Conservation (phyloP, 2,329 filamentous ascomycete species). For the Phialophora chinensis region DNA sequence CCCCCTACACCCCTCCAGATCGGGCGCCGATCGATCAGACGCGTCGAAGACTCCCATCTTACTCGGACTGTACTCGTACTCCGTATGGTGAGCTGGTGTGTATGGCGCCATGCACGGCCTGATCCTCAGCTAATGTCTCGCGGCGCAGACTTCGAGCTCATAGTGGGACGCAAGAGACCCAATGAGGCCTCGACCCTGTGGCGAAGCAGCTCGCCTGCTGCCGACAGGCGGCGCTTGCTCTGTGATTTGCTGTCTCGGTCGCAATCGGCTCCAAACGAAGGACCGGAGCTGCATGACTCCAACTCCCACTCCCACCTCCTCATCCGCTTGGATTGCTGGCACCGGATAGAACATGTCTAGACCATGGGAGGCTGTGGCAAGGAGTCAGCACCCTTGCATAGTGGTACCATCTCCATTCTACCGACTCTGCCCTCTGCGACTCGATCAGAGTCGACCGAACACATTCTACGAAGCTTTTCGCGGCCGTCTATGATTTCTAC, state of each 20-base stretch:
- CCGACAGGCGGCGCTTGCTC: background rate
- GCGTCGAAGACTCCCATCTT: background rate
- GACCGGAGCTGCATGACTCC: background rate
- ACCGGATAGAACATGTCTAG: background rate
- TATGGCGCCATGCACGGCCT: background rate
- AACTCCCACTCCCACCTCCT: background rate
- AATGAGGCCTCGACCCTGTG: background rate
- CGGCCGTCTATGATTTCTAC: background rate
- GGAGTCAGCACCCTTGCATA: constrained; percentile 7
- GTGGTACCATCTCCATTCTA: background rate
- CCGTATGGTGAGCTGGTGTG: background rate
- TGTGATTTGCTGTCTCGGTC: constrained; percentile 7
- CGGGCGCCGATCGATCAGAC: background rate
- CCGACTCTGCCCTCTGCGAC: background rate
- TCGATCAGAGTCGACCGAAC: background rate
- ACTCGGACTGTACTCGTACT: background rate
- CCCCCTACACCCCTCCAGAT: background rate
- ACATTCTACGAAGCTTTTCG: background rate
- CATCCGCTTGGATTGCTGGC: background rate
- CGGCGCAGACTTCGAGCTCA: background rate
- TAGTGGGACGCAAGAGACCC: background rate
- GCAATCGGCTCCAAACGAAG: background rate
- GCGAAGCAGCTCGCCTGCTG: background rate
- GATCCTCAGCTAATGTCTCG: background rate
- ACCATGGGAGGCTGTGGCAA: constrained; percentile 1